Base-by-base conservation (phyloP, 2,329 filamentous ascomycete species). In the Colletotrichum tamarilloi region DNA sequence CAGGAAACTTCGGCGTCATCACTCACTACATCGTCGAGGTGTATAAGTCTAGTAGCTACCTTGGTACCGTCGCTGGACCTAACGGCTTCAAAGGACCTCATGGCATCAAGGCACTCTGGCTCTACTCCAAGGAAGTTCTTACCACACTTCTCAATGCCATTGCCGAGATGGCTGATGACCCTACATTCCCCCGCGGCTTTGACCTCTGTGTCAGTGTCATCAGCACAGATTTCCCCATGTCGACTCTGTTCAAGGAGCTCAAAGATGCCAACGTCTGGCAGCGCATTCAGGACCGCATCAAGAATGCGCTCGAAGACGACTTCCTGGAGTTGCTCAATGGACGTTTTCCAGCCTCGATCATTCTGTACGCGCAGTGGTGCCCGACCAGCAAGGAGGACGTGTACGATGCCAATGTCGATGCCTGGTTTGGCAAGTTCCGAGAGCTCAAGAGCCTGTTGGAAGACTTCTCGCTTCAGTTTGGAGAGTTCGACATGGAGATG, bases 1-100 rank as follows among this genome's bases (percentile, higher is more conserved):
- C 87, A 0, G 89, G 88, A 1, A 91, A 87, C 42, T 88, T 89
- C 62, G 90, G 87, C 1, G 83, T 92, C 4, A 84, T 91, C 4
- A 84, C 85, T 1, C 89, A 88, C 7, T 84, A 89, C 79, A 90
- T 87, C 0, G 79, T 87, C 32, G 81, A 86, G 72, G 83, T 84
- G 24, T 83, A 85, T 26, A 69, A 75, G 1, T 76, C 74, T 67
- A 67, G 62, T 3, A 71, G 63, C 2, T 71, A 71, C 26, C 1
- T 71, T 6, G 68, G 63, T 4, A 68, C 68, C 2, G 57, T 67
- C 8, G 56, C 57, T 6, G 68, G 68, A 1, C 68, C 63, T 3
- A 67, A 71, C 12, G 28, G n/a, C n/a, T 71, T 67, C 28, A 75
- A 78, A 22, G 85, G 84, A 7, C 84, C 85, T 4, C 76, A 78